These are phyloP conservation scores for Ceratobasidium sp. DNA, from an alignment of 1,284 basidiomycete species.

Conservation along the genomic window DNA sequence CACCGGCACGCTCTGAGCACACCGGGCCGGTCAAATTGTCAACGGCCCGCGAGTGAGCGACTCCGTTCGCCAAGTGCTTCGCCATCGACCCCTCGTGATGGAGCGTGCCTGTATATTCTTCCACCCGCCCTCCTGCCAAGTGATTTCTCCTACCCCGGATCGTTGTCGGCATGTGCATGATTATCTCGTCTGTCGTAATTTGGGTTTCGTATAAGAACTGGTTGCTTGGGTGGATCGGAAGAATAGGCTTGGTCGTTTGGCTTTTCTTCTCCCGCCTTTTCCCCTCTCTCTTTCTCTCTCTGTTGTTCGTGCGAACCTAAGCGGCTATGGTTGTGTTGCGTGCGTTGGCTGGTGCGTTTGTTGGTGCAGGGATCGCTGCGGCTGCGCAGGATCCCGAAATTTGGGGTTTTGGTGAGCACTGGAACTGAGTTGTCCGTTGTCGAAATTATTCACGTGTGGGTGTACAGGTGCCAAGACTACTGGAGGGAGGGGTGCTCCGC, in stretches of 20 bases:
- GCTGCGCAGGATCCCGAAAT: slow-evolving; percentile 30
- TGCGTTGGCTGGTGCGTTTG: slow-evolving; percentile 15
- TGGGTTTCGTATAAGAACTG: neutral
- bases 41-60: neutral
- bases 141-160: neutral
- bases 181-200: slow-evolving; percentile 3
- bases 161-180: slow-evolving; percentile 15
- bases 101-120: slow-evolving; percentile 2
- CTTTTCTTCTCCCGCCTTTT: neutral
- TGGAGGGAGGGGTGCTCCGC: slow-evolving; percentile 20
- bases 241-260: neutral
- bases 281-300: neutral
- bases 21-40: slow-evolving; percentile 13
- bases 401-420: slow-evolving; percentile 34
- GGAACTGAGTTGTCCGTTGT: neutral
- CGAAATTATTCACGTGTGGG: neutral
- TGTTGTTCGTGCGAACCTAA: neutral
- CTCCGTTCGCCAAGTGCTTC: slow-evolving; percentile 17
- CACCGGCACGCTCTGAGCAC: neutral
- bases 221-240: neutral
- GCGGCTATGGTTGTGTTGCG: slow-evolving; percentile 26
- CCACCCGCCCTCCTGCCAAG: slow-evolving; percentile 22
- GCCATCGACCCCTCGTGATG: slow-evolving; percentile 22
- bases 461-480: slow-evolving; percentile 16
- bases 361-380: slow-evolving; percentile 6